These are phyloP conservation scores for Ophiorrhiza pumila DNA, from an alignment of 257 asterid genomes.

Conservation along the genomic window DNA sequence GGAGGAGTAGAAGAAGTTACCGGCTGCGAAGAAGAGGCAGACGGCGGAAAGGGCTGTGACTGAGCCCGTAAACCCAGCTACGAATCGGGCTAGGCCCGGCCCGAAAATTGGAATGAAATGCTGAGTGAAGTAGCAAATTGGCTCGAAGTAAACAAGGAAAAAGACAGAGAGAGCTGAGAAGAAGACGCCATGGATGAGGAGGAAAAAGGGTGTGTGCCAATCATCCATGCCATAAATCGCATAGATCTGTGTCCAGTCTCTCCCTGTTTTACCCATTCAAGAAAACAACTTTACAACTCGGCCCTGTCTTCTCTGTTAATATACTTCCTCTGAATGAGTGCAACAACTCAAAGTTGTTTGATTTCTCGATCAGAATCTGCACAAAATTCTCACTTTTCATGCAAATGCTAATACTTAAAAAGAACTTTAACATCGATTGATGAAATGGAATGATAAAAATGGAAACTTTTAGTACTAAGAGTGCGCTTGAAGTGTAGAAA, in stretches of 20 bases:
- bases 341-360: not conserved
- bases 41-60: slow-evolving; percentile 86
- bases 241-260: slow-evolving; percentile 98
- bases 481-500: not conserved
- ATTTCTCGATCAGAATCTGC: slow-evolving; percentile 13
- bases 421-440: not conserved
- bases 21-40: slow-evolving; percentile 83
- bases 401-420: not conserved
- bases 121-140: slow-evolving; percentile 50
- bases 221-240: slow-evolving; percentile 90
- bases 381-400: not conserved
- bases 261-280: slow-evolving; percentile 59
- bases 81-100: slow-evolving; percentile 68
- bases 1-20: slow-evolving; percentile 77
- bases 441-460: not conserved
- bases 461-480: not conserved
- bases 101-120: slow-evolving; percentile 44
- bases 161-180: slow-evolving; percentile 59
- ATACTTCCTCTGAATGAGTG: not conserved
- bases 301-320: not conserved
- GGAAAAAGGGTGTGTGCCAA: slow-evolving; percentile 81
- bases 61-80: slow-evolving; percentile 83
- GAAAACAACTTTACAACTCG: not conserved
- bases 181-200: slow-evolving; percentile 56
- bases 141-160: slow-evolving; percentile 79